Conservation (phyloP, 352 stramenopile genomes). For the Globisporangium uncinulatum region DNA sequence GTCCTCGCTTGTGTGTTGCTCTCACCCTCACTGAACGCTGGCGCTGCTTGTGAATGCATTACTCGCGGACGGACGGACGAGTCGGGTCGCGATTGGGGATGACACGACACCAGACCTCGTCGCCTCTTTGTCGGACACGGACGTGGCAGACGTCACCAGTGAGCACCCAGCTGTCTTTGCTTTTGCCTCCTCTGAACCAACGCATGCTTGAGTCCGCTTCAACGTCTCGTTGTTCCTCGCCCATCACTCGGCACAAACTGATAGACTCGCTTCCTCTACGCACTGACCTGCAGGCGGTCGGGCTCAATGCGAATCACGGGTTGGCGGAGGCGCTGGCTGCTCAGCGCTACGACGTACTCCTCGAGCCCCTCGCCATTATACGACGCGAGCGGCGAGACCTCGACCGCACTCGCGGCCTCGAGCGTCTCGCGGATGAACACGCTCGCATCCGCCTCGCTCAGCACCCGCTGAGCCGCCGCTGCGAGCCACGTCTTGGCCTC, state of each 20-base stretch:
- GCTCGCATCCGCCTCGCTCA: conserved; percentile 19
- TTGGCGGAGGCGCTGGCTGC: neutral
- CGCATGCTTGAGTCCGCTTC: no score
- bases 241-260: no score
- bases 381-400: conserved; percentile 86
- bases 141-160: neutral
- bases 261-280: neutral
- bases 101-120: neutral
- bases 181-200: no score
- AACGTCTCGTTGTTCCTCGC: no score
- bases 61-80: neutral
- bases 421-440: conserved; percentile 33
- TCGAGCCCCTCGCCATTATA: conserved; percentile 84
- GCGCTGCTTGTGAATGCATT: conserved; percentile 7
- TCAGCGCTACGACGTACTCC: conserved; percentile 19
- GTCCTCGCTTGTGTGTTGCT: conserved; percentile 10
- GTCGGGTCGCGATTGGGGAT: conserved; percentile 2
- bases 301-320: conserved; percentile 36
- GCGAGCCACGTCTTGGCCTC: conserved; percentile 67
- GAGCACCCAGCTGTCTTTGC: no score
- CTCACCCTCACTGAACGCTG: conserved; percentile 8
- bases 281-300: neutral
- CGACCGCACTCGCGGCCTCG: conserved; percentile 27
- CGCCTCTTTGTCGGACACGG: neutral
- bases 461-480: conserved; percentile 28